Base-by-base conservation (phyloP, 2,329 filamentous ascomycete genomes). In the Boeremia lycopersici region DNA sequence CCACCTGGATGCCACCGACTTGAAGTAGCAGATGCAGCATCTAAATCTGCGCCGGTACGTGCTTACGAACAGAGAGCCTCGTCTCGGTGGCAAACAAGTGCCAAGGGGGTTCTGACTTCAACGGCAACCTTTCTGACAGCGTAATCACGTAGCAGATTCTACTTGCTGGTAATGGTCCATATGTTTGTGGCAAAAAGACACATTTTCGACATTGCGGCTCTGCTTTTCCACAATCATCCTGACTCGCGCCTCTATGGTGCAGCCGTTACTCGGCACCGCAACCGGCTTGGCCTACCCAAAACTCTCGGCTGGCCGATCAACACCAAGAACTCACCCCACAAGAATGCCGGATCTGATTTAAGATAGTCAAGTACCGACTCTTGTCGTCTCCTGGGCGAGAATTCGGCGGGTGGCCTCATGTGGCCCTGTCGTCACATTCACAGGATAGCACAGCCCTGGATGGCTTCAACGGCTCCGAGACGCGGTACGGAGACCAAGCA, bases 271-370 rank as follows among this genome's bases (percentile, higher is more conserved):
- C 47, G 38, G 47, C 47, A 42, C 39, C 30, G 10, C 4, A n/a
- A 15, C 47, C 47, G 47, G 47, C 47, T 50, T 43, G 47, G 47
- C 47, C 29, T 19, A 30, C 38, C 39, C 31, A 25, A 43, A 23
- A 29, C 4, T 50, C 47, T 43, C 39, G 46, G 46, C 46, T 26
- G 36, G 34, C 8, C 45, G 46, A 48, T 29, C 30, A 50, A 50
- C 38, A 50, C 33, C 38, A 50, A 42, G 38, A 43, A 9, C 10
- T 3, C 2, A 29, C 38, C 10, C 47, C 38, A 50, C 30, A 34
- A 42, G 19, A 42, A 41, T n/a, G 25, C n/a, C 30, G 12, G 33
- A 35, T n/a, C 39, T 28, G 38, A 43, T 15, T 19, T 39, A 30
- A 43, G 23, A 42, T 5, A 28, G n/a, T 19, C 38, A 25, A 29